phyloP scores from a whole-genome alignment of 2,329 filamentous ascomycete species.

The Fusarium ramigenum region DNA sequence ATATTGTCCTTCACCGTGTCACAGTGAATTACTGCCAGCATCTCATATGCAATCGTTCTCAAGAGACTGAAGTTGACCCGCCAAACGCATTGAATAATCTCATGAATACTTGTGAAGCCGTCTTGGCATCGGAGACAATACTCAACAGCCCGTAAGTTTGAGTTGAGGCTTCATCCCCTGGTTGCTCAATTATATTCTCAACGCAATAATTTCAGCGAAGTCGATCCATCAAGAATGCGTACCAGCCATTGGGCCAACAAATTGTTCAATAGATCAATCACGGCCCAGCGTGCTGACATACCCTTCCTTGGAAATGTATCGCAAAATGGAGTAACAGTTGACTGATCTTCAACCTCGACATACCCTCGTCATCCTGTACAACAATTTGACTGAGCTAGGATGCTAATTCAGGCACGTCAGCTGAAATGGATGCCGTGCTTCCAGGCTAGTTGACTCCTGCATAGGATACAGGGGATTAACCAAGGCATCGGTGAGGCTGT shows the following conservation, averaged over 20 bases:
- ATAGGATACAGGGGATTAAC: constrained; percentile 13
- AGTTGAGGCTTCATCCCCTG: neutral
- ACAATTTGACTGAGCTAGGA: constrained; percentile 20
- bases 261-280: neutral
- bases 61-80: neutral
- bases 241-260: too few species aligned
- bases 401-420: constrained; percentile 31
- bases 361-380: constrained; percentile 31
- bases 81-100: neutral
- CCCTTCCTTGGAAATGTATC: neutral
- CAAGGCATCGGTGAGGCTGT: constrained; percentile 23
- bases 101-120: neutral
- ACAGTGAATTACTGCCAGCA: constrained; percentile 1
- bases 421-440: constrained; percentile 28
- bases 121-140: neutral
- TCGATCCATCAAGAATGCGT: rapidly evolving
- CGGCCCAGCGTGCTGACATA: neutral
- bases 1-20: neutral
- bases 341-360: neutral
- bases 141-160: neutral
- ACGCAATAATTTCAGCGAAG: neutral
- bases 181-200: too few species aligned
- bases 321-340: neutral
- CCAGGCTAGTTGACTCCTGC: constrained; percentile 26
- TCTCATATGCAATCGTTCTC: constrained; percentile 8